Conservation (phyloP, 768 basidiomycete genomes). For the Boletus sp. region DNA sequence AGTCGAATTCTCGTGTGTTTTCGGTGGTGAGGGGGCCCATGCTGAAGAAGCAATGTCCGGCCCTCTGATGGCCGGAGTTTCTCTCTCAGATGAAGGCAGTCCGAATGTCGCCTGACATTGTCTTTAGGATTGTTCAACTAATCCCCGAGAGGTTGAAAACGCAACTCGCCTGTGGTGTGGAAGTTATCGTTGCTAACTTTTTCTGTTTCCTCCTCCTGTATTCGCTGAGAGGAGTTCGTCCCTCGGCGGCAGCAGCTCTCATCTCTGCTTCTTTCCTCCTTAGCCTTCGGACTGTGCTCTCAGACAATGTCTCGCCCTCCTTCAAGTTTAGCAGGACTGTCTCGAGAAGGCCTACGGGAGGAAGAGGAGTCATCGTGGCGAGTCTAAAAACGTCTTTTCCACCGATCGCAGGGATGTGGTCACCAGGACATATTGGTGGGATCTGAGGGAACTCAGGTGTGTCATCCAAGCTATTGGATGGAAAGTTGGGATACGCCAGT, state of each 20-base stretch:
- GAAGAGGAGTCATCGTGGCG: constrained; percentile 22
- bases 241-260: constrained; percentile 19
- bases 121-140: neutral
- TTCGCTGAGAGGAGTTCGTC: constrained; percentile 22
- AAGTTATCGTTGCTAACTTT: constrained; percentile 5
- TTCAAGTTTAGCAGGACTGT: constrained; percentile 19
- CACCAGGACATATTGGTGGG: constrained; percentile 15
- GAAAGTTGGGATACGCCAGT: constrained; percentile 7
- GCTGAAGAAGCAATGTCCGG: neutral
- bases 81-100: neutral
- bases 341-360: constrained; percentile 19
- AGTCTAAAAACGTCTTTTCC: constrained; percentile 8
- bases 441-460: constrained; percentile 16
- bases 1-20: neutral
- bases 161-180: constrained; percentile 9
- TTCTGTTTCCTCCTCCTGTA: constrained; percentile 20
- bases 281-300: constrained; percentile 24
- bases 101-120: neutral
- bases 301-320: constrained; percentile 22
- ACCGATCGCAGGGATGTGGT: neutral
- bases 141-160: neutral
- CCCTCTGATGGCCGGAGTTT: neutral
- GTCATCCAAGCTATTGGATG: constrained; percentile 10
- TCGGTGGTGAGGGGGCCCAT: neutral
- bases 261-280: constrained; percentile 23